These are phyloP conservation scores for Gracilaria caudata DNA, from an alignment of 23 red algal genomes.

Conservation along the genomic window DNA sequence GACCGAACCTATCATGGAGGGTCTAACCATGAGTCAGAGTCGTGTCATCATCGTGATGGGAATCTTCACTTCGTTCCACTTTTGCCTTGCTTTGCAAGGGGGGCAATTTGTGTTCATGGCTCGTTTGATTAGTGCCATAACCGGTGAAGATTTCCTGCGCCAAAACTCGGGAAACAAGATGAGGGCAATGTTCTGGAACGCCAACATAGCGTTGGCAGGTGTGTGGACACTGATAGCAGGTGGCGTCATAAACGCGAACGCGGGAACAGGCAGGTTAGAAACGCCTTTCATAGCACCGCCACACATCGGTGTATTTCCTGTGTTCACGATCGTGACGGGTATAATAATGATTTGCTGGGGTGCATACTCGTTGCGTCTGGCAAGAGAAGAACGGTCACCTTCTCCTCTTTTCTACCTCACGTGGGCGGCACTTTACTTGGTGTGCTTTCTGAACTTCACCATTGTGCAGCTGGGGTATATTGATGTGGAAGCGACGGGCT, in stretches of 20 bases:
- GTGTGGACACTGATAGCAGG: constrained; percentile 59
- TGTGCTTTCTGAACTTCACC: constrained; percentile 63
- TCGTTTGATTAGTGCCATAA: constrained; percentile 34
- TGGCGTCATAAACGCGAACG: constrained; percentile 43
- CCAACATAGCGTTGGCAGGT: constrained; percentile 57
- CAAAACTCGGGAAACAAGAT: constrained; percentile 39
- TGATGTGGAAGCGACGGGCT: background rate
- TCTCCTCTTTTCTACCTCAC: constrained; percentile 32
- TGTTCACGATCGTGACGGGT: constrained; percentile 53
- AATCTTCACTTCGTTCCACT: constrained; percentile 68
- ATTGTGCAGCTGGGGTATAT: constrained; percentile 66
- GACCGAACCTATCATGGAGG: background rate
- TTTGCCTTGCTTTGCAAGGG: constrained; percentile 72
- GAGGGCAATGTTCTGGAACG: constrained; percentile 72
- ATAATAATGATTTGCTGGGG: constrained; percentile 58
- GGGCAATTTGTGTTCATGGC: constrained; percentile 70
- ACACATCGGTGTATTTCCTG: constrained; percentile 52
- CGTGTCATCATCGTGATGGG: constrained; percentile 44
- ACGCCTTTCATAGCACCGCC: constrained; percentile 31
- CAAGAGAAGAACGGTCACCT: background rate
- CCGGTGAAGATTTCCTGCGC: constrained; percentile 35
- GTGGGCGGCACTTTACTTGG: constrained; percentile 33
- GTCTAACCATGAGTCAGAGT: constrained; percentile 26
- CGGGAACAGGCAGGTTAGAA: constrained; percentile 37
- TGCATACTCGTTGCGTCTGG: background rate